These are phyloP conservation scores for Balamuthia mandrillaris DNA, from an alignment of 208 protist species.

Conservation along the genomic window DNA sequence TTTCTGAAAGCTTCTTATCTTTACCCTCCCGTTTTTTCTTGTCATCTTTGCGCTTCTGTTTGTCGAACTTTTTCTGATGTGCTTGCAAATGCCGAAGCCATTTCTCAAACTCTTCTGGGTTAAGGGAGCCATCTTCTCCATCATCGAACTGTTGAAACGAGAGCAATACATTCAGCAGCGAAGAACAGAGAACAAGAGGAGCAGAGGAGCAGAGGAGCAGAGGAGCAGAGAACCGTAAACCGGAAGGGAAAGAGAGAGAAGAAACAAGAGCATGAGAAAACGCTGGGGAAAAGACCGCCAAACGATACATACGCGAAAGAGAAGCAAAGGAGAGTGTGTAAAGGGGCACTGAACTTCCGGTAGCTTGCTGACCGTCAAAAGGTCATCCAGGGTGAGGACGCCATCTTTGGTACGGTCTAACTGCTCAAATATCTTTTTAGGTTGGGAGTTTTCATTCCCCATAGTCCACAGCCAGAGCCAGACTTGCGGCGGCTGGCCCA, in stretches of 20 bases:
- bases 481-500: no score
- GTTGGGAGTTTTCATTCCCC: background rate
- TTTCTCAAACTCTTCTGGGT: constrained; percentile 11
- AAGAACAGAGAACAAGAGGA: background rate
- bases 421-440: constrained; percentile 23
- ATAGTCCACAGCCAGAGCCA: background rate
- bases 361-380: background rate
- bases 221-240: background rate
- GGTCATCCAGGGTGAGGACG: constrained; percentile 15
- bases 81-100: constrained; percentile 7
- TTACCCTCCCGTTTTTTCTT: constrained; percentile 9
- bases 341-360: no score
- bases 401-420: constrained; percentile 18
- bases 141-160: constrained; percentile 14
- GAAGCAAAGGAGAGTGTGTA: background rate
- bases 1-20: no score
- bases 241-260: background rate
- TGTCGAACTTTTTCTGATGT: constrained; percentile 9
- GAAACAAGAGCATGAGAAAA: background rate
- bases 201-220: background rate
- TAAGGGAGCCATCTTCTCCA: background rate
- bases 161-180: no score
- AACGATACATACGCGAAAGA: background rate
- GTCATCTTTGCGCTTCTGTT: background rate
- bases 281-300: background rate